Percentiles rank a stretch among this genome's conserved stretches.
These are phyloP conservation scores for Schizonepeta tenuifolia DNA, from an alignment of 257 asterid genomes.

Conservation along the genomic window DNA sequence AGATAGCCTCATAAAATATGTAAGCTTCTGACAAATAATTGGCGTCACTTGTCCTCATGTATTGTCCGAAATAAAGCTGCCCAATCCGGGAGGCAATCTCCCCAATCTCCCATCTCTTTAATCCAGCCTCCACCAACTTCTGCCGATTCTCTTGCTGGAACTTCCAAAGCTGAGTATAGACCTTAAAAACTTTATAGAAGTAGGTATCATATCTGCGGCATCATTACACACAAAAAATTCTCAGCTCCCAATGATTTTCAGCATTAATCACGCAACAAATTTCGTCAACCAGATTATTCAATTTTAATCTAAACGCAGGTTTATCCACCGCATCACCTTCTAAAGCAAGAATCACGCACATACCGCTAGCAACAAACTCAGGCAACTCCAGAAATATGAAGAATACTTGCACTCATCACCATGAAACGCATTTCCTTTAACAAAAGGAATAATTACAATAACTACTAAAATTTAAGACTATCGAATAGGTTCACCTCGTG, in stretches of 20 bases:
- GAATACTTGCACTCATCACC: neutral
- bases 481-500: constrained; percentile 52
- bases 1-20: constrained; percentile 88
- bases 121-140: constrained; percentile 90
- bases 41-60: constrained; percentile 98
- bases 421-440: neutral
- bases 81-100: constrained; percentile 98
- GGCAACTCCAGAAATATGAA: neutral
- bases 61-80: constrained; percentile 97
- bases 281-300: neutral
- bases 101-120: constrained; percentile 99
- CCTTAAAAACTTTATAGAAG: constrained; percentile 90
- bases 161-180: constrained; percentile 94
- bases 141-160: constrained; percentile 95
- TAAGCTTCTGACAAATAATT: constrained; percentile 84
- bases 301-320: constrained; percentile 9
- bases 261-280: neutral
- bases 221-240: constrained; percentile 2
- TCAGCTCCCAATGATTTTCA: neutral
- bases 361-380: constrained; percentile 4
- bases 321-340: constrained; percentile 7
- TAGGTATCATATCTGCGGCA: constrained; percentile 81
- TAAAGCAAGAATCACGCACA: constrained; percentile 20
- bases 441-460: neutral
- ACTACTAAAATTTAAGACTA: neutral